Conservation (phyloP, 257 asterid species). For the Fraxinus excelsior region DNA sequence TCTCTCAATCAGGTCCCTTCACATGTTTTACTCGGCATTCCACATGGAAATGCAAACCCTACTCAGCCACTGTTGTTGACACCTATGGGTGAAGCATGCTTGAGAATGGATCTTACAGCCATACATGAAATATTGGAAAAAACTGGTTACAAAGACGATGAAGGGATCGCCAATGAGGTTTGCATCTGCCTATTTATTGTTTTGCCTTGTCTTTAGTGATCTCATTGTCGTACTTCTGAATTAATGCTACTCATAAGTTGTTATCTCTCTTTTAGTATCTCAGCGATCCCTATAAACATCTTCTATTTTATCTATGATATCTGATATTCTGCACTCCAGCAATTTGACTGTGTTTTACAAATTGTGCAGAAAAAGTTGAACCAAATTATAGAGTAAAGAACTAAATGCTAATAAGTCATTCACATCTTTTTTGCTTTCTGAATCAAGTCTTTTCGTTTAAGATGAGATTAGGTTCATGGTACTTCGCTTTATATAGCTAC, state of each 20-base stretch:
- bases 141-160: conserved; percentile 78
- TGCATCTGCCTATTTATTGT: background rate
- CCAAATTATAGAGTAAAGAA: background rate
- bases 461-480: background rate
- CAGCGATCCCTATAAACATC: background rate
- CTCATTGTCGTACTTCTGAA: background rate
- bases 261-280: background rate
- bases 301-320: background rate
- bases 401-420: background rate
- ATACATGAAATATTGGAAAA: conserved; percentile 79
- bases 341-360: background rate
- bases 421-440: background rate
- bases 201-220: background rate
- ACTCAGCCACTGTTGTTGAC: conserved; percentile 42
- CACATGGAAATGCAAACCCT: conserved; percentile 35
- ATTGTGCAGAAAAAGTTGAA: background rate
- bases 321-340: background rate
- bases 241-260: background rate
- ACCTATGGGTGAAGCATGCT: conserved; percentile 79
- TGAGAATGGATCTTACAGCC: conserved; percentile 87
- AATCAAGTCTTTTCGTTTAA: background rate
- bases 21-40: conserved; percentile 51
- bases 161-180: conserved; percentile 89
- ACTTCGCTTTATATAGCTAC: background rate
- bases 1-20: conserved; percentile 62